phyloP scores from a whole-genome alignment of 371 early-diverging fungal species.

The Apophysomyces variabilis region DNA sequence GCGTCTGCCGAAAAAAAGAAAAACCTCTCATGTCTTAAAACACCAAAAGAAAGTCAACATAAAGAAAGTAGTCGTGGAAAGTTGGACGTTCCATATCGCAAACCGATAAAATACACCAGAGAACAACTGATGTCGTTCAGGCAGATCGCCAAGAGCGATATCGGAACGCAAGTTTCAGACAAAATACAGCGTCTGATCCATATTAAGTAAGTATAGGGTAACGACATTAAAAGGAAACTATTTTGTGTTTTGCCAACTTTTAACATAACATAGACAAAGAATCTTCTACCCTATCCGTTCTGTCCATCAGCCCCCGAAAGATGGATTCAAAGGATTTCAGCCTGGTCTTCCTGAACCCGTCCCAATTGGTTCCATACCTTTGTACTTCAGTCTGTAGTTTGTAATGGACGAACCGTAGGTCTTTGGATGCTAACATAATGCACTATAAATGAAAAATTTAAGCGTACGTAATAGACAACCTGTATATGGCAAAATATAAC shows the following conservation, averaged over 20 bases:
- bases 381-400: neutral
- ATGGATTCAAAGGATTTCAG: slow-evolving; percentile 8
- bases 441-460: too few species aligned
- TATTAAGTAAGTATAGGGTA: neutral
- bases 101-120: neutral
- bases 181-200: neutral
- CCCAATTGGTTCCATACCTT: neutral
- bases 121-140: neutral
- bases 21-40: too few species aligned
- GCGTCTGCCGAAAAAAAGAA: too few species aligned
- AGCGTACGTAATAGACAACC: too few species aligned
- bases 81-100: too few species aligned
- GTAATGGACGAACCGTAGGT: too few species aligned
- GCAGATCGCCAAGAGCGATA: too few species aligned
- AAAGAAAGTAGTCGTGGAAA: too few species aligned
- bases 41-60: too few species aligned
- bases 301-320: neutral
- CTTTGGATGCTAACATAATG: too few species aligned
- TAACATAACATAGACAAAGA: too few species aligned
- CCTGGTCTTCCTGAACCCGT: neutral
- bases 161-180: neutral
- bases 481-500: too few species aligned
- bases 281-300: neutral
- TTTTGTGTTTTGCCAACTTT: neutral
- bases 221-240: neutral